A percentile compares a stretch with the other conserved stretches of the same genome.
Evolutionary conservation across 1,284 basidiomycete genomes (phyloP).

Genomic region (Inonotus obliquus): DNA sequence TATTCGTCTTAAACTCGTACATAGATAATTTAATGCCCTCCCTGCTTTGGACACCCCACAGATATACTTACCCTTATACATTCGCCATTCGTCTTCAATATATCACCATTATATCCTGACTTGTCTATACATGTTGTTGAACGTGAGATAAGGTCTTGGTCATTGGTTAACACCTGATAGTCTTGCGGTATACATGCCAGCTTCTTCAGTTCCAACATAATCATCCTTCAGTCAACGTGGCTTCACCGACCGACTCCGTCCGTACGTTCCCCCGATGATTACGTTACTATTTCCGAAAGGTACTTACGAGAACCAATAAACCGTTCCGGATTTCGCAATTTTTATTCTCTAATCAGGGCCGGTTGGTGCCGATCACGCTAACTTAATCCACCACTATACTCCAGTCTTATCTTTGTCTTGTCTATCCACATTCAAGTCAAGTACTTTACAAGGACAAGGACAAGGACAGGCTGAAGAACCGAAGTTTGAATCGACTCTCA

Average conservation of each 20-base stretch:
- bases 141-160: neutral
- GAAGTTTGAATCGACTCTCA: too few relatives aligned
- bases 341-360: neutral
- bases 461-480: too few relatives aligned
- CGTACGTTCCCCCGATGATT: neutral
- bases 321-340: neutral
- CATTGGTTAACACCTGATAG: neutral
- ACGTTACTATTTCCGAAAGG: neutral
- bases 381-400: too few relatives aligned
- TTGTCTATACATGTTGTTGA: neutral
- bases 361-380: neutral
- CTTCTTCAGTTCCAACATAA: neutral
- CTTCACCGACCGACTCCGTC: neutral
- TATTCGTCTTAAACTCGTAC: slow-evolving; percentile 38
- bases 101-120: neutral
- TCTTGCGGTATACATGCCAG: neutral
- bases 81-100: neutral
- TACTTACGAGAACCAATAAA: neutral
- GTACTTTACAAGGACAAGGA: too few relatives aligned
- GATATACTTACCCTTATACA: neutral
- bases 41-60: slow-evolving; percentile 2
- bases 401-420: too few relatives aligned
- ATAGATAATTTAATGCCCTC: neutral
- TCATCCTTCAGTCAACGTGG: neutral
- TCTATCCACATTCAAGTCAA: too few relatives aligned